Conservation (phyloP, 441 rosid genomes). For the Flueggea neowawraea region DNA sequence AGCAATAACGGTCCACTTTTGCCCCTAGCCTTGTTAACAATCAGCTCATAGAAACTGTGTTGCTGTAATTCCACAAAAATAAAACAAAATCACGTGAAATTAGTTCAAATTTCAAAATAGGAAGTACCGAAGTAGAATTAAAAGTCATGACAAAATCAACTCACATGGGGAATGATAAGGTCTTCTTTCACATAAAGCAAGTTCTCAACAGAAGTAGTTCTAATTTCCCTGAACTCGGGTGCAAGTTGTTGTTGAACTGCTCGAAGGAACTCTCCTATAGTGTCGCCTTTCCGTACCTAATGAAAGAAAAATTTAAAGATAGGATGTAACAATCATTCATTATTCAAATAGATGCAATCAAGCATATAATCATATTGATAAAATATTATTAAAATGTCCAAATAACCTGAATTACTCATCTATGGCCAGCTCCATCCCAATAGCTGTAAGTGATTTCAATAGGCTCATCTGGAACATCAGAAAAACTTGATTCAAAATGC, state of each 20-base stretch:
- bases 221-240: constrained; percentile 94
- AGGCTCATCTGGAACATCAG: constrained; percentile 67
- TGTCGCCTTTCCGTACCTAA: constrained; percentile 86
- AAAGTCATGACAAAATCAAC: constrained; percentile 22
- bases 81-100: background rate
- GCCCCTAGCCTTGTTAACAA: constrained; percentile 93
- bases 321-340: background rate
- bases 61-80: constrained; percentile 56
- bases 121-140: constrained; percentile 2
- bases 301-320: background rate
- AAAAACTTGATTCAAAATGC: constrained; percentile 9
- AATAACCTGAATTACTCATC: constrained; percentile 84
- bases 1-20: constrained; percentile 96
- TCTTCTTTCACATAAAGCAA: constrained; percentile 97
- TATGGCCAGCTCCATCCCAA: constrained; percentile 99
- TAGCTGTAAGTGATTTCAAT: constrained; percentile 96
- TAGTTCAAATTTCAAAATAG: constrained; percentile 13
- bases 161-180: constrained; percentile 94
- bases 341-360: background rate
- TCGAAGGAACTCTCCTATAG: constrained; percentile 82
- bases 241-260: constrained; percentile 97
- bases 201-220: constrained; percentile 92
- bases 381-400: constrained; percentile 5
- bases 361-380: constrained; percentile 8
- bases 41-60: constrained; percentile 97